Conservation (phyloP, 208 protist genomes). For the Leishmania guyanensis region DNA sequence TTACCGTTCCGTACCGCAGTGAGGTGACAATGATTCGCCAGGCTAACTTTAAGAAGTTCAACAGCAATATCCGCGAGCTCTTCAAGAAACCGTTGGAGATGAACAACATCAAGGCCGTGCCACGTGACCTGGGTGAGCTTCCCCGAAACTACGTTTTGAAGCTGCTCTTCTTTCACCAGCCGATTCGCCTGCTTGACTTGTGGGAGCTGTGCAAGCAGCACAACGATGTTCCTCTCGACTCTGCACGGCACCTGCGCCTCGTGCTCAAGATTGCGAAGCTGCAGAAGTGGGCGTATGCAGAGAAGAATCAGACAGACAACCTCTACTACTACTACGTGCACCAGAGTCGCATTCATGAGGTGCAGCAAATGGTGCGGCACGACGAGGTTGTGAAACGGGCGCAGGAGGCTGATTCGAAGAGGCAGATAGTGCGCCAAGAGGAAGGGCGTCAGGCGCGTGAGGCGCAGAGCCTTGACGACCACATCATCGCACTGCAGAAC, state of each 20-base stretch:
- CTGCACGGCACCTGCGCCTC: constrained; percentile 81
- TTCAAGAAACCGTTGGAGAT: constrained; percentile 79
- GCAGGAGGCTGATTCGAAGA: constrained; percentile 42
- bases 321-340: constrained; percentile 91
- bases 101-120: constrained; percentile 89
- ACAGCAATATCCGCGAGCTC: constrained; percentile 87
- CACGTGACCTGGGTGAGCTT: constrained; percentile 87
- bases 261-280: constrained; percentile 87
- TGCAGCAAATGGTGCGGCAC: constrained; percentile 82
- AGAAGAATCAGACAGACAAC: constrained; percentile 92
- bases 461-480: constrained; percentile 49
- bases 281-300: constrained; percentile 88
- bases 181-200: constrained; percentile 75
- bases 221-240: constrained; percentile 89
- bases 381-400: constrained; percentile 64
- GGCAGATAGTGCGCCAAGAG: constrained; percentile 9
- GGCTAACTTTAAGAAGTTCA: constrained; percentile 53
- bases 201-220: constrained; percentile 87
- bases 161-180: constrained; percentile 90
- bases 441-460: constrained; percentile 22
- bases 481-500: constrained; percentile 65
- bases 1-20: constrained; percentile 81
- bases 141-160: constrained; percentile 87
- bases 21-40: constrained; percentile 84
- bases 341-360: constrained; percentile 72